A percentile compares a stretch with the other conserved stretches of the same genome.
phyloP scores from a whole-genome alignment of 208 protist genomes.

The Leishmania tarentolae region DNA sequence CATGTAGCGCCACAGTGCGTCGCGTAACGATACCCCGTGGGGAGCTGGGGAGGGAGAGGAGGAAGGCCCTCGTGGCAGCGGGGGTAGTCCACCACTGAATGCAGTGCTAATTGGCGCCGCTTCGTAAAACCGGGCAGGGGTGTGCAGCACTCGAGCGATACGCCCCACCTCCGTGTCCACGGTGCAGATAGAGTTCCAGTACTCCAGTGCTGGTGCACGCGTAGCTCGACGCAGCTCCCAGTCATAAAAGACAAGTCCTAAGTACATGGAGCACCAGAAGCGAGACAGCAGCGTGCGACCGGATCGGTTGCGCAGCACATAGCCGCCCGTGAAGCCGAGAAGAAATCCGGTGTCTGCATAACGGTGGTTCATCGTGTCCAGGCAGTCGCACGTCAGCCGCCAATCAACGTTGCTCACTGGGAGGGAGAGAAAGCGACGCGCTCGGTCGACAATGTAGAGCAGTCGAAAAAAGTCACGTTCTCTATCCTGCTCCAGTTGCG shows the following conservation, averaged over 20 bases:
- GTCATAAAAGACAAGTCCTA: constrained; percentile 75
- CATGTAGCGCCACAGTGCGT: neutral
- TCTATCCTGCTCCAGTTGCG: constrained; percentile 47
- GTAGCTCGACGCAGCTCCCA: constrained; percentile 53
- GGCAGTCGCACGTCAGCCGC: constrained; percentile 65
- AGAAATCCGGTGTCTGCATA: constrained; percentile 78
- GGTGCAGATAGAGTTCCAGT: constrained; percentile 74
- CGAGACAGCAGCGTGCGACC: constrained; percentile 40
- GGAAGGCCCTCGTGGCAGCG: constrained; percentile 2
- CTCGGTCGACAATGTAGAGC: constrained; percentile 38
- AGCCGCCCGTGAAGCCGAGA: constrained; percentile 47
- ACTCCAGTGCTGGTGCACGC: constrained; percentile 57
- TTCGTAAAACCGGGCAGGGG: constrained; percentile 62
- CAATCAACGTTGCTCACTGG: constrained; percentile 58
- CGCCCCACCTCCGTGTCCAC: constrained; percentile 63
- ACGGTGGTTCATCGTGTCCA: constrained; percentile 82
- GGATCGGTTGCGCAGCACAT: constrained; percentile 40
- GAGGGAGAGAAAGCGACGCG: constrained; percentile 15
- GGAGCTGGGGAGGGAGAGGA: neutral
- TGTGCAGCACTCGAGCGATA: constrained; percentile 58
- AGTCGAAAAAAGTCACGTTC: constrained; percentile 67
- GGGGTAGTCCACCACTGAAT: neutral
- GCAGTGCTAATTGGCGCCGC: constrained; percentile 10
- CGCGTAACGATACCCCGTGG: constrained; percentile 6
- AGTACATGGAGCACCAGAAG: constrained; percentile 60